These are phyloP conservation scores for Starmerella vitae DNA, from an alignment of 805 yeast genomes.

Conservation along the genomic window DNA sequence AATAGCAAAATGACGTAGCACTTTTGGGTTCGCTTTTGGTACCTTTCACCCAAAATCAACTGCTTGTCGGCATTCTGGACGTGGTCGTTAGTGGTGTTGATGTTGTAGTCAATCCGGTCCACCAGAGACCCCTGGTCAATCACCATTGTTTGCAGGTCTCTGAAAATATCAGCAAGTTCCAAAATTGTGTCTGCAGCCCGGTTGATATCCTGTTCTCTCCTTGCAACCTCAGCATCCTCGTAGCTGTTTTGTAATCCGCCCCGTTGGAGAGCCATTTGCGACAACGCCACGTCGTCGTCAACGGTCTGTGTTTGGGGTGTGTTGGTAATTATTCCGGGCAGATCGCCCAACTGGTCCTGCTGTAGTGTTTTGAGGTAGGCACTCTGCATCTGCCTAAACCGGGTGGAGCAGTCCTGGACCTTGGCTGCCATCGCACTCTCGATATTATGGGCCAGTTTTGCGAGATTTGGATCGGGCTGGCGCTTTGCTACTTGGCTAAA, in stretches of 20 bases:
- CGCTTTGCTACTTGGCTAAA: constrained; percentile 35
- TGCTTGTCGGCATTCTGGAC: constrained; percentile 68
- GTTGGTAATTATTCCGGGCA: constrained; percentile 16
- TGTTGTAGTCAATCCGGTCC: constrained; percentile 86
- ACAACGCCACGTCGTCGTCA: constrained; percentile 29
- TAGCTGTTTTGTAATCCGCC: constrained; percentile 21
- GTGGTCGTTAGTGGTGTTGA: constrained; percentile 65
- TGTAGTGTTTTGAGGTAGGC: constrained; percentile 72
- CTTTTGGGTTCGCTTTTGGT: constrained; percentile 81
- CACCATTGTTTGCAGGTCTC: constrained; percentile 80
- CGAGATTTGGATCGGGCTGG: constrained; percentile 36
- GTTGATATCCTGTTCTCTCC: constrained; percentile 79
- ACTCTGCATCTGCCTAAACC: constrained; percentile 76
- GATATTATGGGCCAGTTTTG: constrained; percentile 60
- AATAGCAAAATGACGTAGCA: constrained; percentile 75
- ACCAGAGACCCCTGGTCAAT: constrained; percentile 91
- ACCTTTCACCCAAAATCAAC: constrained; percentile 56
- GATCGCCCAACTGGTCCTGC: constrained; percentile 19
- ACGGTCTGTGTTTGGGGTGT: constrained; percentile 2
- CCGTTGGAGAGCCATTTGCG: constrained; percentile 28
- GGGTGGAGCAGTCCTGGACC: constrained; percentile 64
- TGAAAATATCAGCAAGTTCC: constrained; percentile 84
- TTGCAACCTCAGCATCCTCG: constrained; percentile 34
- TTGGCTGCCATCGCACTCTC: constrained; percentile 73
- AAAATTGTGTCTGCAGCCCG: constrained; percentile 87